A percentile compares a stretch with the other conserved stretches of the same genome.
Conservation (phyloP, 2,329 filamentous ascomycete species). For the Allantophomopsis cytisporea region DNA sequence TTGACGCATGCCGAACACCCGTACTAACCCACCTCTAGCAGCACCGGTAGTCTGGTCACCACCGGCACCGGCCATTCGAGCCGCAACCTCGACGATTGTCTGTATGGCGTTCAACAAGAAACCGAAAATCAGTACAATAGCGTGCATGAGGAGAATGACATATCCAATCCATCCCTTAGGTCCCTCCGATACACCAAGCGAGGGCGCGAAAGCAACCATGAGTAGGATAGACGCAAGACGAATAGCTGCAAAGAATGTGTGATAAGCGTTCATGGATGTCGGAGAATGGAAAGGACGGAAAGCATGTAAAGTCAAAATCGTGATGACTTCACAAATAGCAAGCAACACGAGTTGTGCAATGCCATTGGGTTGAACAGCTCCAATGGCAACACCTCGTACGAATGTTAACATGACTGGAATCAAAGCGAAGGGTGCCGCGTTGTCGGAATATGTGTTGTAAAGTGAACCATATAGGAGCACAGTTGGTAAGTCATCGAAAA, state of each 20-base stretch:
- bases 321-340: conserved; percentile 86
- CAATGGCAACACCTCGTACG: conserved; percentile 78
- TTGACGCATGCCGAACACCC: conserved; percentile 85
- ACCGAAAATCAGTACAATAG: conserved; percentile 70
- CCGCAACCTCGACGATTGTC: conserved; percentile 78
- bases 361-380: conserved; percentile 82
- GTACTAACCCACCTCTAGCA: conserved; percentile 70
- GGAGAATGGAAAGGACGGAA: conserved; percentile 83
- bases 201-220: conserved; percentile 75
- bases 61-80: conserved; percentile 71
- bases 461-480: conserved; percentile 83
- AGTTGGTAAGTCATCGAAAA: conserved; percentile 89
- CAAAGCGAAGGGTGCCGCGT: conserved; percentile 79
- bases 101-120: conserved; percentile 90
- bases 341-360: conserved; percentile 87
- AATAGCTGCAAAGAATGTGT: conserved; percentile 68
- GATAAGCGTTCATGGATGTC: conserved; percentile 96
- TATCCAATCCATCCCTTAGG: conserved; percentile 94
- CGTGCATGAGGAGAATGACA: conserved; percentile 76
- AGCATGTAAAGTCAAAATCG: conserved; percentile 74
- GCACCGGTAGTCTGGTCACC: conserved; percentile 57
- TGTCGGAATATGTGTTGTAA: conserved; percentile 96
- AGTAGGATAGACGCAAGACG: conserved; percentile 65
- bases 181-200: conserved; percentile 63
- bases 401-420: conserved; percentile 78